Evolutionary conservation across 345 rosid species (phyloP).

Genomic region (Gossypium turneri): DNA sequence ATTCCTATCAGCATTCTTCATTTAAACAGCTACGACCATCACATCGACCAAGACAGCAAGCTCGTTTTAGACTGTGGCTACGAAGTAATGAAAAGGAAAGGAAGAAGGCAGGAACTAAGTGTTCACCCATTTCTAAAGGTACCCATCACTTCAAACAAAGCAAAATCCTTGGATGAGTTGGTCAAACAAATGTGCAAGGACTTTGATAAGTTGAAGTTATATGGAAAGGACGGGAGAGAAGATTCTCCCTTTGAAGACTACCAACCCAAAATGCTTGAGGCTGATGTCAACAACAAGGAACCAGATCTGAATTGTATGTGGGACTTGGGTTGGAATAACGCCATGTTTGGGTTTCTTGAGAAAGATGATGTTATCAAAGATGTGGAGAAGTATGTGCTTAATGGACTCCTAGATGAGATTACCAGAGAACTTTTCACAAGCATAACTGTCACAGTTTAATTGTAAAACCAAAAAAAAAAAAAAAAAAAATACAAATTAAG

Average conservation of each 20-base stretch:
- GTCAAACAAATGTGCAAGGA: slow-evolving; percentile 51
- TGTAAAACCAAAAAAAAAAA: not conserved
- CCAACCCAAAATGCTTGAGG: slow-evolving; percentile 58
- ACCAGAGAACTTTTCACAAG: slow-evolving; percentile 43
- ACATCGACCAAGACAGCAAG: slow-evolving; percentile 41
- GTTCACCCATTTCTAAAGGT: slow-evolving; percentile 56
- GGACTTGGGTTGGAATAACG: slow-evolving; percentile 73
- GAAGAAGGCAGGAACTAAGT: slow-evolving; percentile 64
- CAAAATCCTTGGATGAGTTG: slow-evolving; percentile 55
- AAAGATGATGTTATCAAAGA: slow-evolving; percentile 70
- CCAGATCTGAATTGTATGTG: slow-evolving; percentile 79
- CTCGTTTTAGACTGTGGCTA: slow-evolving; percentile 68
- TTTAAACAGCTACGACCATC: slow-evolving; percentile 22
- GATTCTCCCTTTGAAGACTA: slow-evolving; percentile 49
- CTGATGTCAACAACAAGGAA: slow-evolving; percentile 47
- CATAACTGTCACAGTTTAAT: not conserved
- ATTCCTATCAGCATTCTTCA: slow-evolving; percentile 41
- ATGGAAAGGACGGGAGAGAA: slow-evolving; percentile 40
- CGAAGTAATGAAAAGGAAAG: slow-evolving; percentile 77
- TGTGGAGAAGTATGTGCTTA: slow-evolving; percentile 64
- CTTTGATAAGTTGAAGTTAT: slow-evolving; percentile 47
- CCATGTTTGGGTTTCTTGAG: slow-evolving; percentile 41
- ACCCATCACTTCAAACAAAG: slow-evolving; percentile 30
- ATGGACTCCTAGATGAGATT: slow-evolving; percentile 63
- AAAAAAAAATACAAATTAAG: not conserved